These are phyloP conservation scores for Candida cerambycidarum DNA, from an alignment of 805 yeast genomes.

Conservation along the genomic window DNA sequence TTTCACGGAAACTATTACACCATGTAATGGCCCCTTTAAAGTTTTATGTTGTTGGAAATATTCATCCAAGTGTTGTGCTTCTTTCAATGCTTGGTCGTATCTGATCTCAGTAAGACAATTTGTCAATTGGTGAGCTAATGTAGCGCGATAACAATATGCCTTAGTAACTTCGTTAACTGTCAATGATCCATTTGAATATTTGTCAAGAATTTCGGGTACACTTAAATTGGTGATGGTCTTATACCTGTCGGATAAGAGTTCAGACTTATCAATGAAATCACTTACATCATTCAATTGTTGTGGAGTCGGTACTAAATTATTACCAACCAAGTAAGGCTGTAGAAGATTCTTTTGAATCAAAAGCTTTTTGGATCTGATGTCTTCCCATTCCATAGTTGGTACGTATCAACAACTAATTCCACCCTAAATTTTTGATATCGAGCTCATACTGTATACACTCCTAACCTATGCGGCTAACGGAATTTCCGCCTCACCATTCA, in stretches of 20 bases:
- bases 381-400: no score
- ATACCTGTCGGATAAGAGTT: background rate
- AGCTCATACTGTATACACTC: no score
- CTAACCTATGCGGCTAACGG: no score
- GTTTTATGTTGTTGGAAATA: constrained; percentile 18
- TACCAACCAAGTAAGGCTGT: constrained; percentile 1
- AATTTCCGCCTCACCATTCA: no score
- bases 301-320: constrained; percentile 7
- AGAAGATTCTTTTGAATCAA: constrained; percentile 6
- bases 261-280: constrained; percentile 8
- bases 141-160: constrained; percentile 59
- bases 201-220: background rate
- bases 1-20: constrained; percentile 34
- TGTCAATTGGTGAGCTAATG: constrained; percentile 55
- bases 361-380: constrained; percentile 9
- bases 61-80: constrained; percentile 25
- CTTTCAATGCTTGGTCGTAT: constrained; percentile 25
- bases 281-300: constrained; percentile 11
- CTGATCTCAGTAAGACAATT: constrained; percentile 38
- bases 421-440: no score
- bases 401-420: no score
- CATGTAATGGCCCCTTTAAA: constrained; percentile 29
- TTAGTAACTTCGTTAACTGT: background rate
- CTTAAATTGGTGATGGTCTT: constrained; percentile 5
- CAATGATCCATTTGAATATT: background rate